These are phyloP conservation scores for Hydrangea macrophylla DNA, from an alignment of 148 eudicot genomes.

Conservation along the genomic window DNA sequence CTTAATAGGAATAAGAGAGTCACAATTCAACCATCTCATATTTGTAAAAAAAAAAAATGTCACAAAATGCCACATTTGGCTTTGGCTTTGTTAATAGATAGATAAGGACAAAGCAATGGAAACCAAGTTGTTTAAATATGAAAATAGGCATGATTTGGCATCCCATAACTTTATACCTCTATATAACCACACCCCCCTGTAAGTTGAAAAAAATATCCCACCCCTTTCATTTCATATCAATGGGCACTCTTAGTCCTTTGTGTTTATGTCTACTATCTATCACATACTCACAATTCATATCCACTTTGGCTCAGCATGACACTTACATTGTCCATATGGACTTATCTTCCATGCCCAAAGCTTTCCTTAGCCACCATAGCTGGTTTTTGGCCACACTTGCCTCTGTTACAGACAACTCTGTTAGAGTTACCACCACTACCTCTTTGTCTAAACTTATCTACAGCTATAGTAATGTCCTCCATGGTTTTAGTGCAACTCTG, in stretches of 20 bases:
- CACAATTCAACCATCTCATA: too few species aligned
- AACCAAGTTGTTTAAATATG: constrained; percentile 10
- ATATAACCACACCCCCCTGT: constrained; percentile 17
- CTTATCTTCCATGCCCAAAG: constrained; percentile 65
- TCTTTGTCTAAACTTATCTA: constrained; percentile 44
- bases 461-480: constrained; percentile 49
- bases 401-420: constrained; percentile 18
- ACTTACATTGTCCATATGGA: constrained; percentile 82
- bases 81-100: too few species aligned
- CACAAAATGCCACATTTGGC: too few species aligned
- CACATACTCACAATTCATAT: constrained; percentile 6
- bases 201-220: constrained; percentile 6
- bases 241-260: constrained; percentile 9
- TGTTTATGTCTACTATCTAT: constrained; percentile 16
- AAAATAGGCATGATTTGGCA: constrained; percentile 6
- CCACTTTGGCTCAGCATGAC: constrained; percentile 8
- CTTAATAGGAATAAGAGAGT: too few species aligned
- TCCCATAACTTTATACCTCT: constrained; percentile 23
- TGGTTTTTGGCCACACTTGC: constrained; percentile 58
- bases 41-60: too few species aligned
- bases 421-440: neutral
- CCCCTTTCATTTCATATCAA: constrained; percentile 11
- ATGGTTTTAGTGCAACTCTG: constrained; percentile 65
- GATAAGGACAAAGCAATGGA: constrained; percentile 5
- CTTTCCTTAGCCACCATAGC: constrained; percentile 56